A percentile compares a stretch with the other conserved stretches of the same genome.
These are phyloP conservation scores for Pythium utonaiense DNA, from an alignment of 352 stramenopile genomes.

Conservation along the genomic window DNA sequence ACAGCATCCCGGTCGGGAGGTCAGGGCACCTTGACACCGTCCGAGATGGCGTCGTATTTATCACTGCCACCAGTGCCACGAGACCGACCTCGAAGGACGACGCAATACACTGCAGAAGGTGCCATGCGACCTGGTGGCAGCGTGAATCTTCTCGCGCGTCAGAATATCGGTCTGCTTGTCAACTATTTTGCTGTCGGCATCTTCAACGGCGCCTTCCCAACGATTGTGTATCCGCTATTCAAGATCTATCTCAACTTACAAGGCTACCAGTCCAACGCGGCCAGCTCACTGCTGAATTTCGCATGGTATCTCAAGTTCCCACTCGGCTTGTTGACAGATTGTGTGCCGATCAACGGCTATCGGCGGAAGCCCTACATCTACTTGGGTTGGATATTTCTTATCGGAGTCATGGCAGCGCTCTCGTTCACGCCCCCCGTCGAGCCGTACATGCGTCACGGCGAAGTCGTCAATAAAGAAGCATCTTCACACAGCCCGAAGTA, in stretches of 20 bases:
- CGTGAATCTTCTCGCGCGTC: constrained; percentile 25
- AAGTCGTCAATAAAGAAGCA: constrained; percentile 18
- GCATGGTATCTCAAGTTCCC: constrained; percentile 68
- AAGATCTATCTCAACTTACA: constrained; percentile 65
- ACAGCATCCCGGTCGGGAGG: background rate
- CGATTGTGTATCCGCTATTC: constrained; percentile 71
- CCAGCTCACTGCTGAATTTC: constrained; percentile 55
- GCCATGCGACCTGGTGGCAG: constrained; percentile 22
- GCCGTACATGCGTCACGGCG: constrained; percentile 22
- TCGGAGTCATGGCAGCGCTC: constrained; percentile 38
- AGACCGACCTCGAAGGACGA: constrained; percentile 1
- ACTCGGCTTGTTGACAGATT: constrained; percentile 62
- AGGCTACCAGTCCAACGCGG: constrained; percentile 60
- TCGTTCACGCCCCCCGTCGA: constrained; percentile 25
- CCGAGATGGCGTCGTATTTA: constrained; percentile 13
- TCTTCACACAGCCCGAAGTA: constrained; percentile 23
- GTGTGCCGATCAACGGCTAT: constrained; percentile 46
- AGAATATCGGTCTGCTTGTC: constrained; percentile 46
- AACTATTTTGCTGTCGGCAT: constrained; percentile 71
- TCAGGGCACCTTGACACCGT: constrained; percentile 9
- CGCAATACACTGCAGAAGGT: constrained; percentile 2
- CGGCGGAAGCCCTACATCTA: constrained; percentile 72
- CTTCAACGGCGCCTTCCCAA: constrained; percentile 62
- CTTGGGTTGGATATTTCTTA: constrained; percentile 45
- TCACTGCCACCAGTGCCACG: constrained; percentile 2